phyloP scores from a whole-genome alignment of 306 rosid genomes.

The Malus orientalis region DNA sequence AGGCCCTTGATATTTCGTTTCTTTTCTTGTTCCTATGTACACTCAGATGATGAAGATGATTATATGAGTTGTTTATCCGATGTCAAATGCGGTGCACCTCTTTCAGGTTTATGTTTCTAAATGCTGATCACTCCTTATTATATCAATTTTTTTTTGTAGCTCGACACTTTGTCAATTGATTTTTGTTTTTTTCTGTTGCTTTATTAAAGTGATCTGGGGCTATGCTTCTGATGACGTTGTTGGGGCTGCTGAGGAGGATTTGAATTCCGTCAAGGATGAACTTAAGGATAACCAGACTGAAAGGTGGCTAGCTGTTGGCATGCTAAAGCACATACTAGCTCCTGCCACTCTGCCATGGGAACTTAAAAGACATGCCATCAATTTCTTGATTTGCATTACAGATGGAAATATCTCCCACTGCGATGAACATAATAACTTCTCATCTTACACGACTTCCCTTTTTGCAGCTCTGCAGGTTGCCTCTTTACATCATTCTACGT shows the following conservation, averaged over 20 bases:
- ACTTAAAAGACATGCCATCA: conserved; percentile 53
- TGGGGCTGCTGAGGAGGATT: conserved; percentile 43
- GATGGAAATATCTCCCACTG: conserved; percentile 29
- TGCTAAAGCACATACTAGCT: conserved; percentile 53
- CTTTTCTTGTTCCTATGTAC: background rate
- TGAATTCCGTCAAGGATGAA: conserved; percentile 43
- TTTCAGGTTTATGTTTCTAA: conserved; percentile 59
- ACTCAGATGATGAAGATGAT: conserved; percentile 55
- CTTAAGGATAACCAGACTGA: conserved; percentile 44
- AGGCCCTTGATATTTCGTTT: background rate
- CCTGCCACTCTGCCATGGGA: conserved; percentile 63
- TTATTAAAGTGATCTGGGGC: conserved; percentile 69
- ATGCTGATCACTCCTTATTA: background rate
- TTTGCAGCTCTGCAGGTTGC: conserved; percentile 74
- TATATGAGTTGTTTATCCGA: conserved; percentile 41
- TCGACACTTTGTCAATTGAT: background rate
- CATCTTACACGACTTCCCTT: conserved; percentile 48
- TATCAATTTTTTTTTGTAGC: background rate
- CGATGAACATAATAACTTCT: conserved; percentile 34
- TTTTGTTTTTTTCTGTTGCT: conserved; percentile 12
- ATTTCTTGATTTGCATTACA: conserved; percentile 61
- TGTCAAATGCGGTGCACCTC: conserved; percentile 68
- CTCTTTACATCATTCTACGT: background rate
- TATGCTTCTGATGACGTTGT: conserved; percentile 48
- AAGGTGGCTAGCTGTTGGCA: conserved; percentile 90